Percentiles rank a stretch among this genome's conserved stretches.
Evolutionary conservation across 2,329 filamentous ascomycete species (phyloP).

Genomic region (Penicillium brevicompactum): DNA sequence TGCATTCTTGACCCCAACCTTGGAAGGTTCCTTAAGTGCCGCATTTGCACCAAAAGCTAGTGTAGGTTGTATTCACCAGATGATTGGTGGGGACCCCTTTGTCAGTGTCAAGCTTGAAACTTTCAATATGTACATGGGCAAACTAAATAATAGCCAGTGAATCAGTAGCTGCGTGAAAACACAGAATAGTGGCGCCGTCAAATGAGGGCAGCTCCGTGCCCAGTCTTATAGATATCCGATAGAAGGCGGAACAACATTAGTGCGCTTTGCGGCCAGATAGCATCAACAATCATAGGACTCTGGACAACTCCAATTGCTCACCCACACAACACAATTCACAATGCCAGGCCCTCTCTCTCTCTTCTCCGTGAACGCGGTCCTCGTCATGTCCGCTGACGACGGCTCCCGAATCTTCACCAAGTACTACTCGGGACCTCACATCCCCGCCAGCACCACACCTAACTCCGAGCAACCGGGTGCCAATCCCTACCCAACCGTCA

Average conservation of each 20-base stretch:
- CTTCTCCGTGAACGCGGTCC: constrained; percentile 74
- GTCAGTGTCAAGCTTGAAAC: too few relatives aligned
- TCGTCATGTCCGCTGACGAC: constrained; percentile 82
- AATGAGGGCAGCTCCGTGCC: neutral
- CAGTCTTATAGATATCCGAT: neutral
- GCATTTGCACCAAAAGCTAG: too few relatives aligned
- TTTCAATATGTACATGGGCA: too few relatives aligned
- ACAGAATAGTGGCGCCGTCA: neutral
- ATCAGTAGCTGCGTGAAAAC: too few relatives aligned
- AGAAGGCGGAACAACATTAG: constrained; percentile 24
- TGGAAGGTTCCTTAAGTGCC: too few relatives aligned
- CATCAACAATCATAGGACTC: constrained; percentile 21
- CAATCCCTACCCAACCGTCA: constrained; percentile 83
- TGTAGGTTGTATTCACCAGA: too few relatives aligned
- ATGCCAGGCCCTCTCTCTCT: constrained; percentile 78
- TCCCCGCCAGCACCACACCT: constrained; percentile 60
- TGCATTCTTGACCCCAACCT: neutral
- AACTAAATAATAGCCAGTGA: too few relatives aligned
- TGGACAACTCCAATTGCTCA: constrained; percentile 10
- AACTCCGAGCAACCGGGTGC: constrained; percentile 63
- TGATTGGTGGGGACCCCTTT: too few relatives aligned
- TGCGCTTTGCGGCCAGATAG: constrained; percentile 28
- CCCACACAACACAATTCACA: constrained; percentile 28
- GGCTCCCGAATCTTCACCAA: constrained; percentile 90
- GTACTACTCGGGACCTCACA: constrained; percentile 78